Conservation (phyloP, 2,329 filamentous ascomycete species). For the Ilyonectria robusta region DNA sequence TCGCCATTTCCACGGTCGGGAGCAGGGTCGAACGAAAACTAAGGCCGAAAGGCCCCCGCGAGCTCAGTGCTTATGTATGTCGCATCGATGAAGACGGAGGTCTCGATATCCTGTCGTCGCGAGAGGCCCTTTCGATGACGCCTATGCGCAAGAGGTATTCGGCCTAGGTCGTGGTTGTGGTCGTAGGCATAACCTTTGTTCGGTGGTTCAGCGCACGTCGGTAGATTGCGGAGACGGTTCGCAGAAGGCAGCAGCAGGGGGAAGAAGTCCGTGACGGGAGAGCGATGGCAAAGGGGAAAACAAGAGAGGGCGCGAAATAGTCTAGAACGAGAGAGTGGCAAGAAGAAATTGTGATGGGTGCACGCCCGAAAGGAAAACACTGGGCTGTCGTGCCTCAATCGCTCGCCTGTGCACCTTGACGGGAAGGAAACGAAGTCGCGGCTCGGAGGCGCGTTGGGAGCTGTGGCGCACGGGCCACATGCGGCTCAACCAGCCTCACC, state of each 20-base stretch:
- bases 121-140: conserved; percentile 7
- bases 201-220: conserved; percentile 26
- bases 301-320: background rate
- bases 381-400: conserved; percentile 6
- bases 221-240: conserved; percentile 11
- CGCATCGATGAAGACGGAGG: conserved; percentile 41
- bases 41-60: conserved; percentile 45
- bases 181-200: conserved; percentile 30
- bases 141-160: conserved; percentile 10
- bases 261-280: background rate
- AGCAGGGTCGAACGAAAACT: conserved; percentile 39
- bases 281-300: background rate
- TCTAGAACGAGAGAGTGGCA: background rate
- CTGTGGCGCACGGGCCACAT: conserved; percentile 25
- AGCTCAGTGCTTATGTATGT: conserved; percentile 38
- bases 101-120: background rate
- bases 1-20: conserved; percentile 36
- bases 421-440: conserved; percentile 21
- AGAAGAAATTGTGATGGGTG: conserved; percentile 2
- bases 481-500: conserved; percentile 30
- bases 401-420: conserved; percentile 22
- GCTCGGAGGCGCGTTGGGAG: conserved; percentile 33
- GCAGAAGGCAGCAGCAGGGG: background rate
- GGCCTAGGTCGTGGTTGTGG: conserved; percentile 24
- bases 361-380: conserved; percentile 2